Evolutionary conservation across 2,329 filamentous ascomycete species (phyloP), one percentile per base, ranked within the genome.

Genomic region (Fusarium secorum): DNA sequence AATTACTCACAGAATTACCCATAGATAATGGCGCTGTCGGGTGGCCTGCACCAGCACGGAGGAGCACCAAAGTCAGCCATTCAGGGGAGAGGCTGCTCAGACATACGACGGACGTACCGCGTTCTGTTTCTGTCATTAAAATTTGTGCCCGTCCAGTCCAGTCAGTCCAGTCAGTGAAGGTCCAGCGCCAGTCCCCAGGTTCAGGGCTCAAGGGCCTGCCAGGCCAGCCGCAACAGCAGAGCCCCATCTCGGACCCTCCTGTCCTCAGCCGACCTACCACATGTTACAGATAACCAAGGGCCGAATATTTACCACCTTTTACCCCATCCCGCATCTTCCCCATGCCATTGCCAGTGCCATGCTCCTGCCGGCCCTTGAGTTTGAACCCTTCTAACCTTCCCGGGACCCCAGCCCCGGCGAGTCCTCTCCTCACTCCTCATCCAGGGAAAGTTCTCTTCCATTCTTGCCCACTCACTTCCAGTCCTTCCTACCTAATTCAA

Each of bases 211-310:
- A 51, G 48, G 48, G 30, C 30, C 30, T 51, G 30, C 30, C 22
- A 20, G 22, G 17, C 48, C 46, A 56, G 58, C 48, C 53, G 70
- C 62, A 70, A 61, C 58, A 74, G 57, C 51, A 73, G 73, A 75
- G 73, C 73, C 73, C 73, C 73, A 75, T 75, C 73, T 17, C 48
- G 60, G 55, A 51, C 60, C 55, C 73, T 72, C 73, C 64, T 75
- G 73, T 62, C 30, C 44, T 66, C 55, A 49, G 36, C 45, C 64
- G 56, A 65, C 69, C 68, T 71, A 72, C 69, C 69, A 70, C 68
- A 71, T 71, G 69, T 72, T 69, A 69, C 69, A 72, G 64, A 71
- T 71, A 59, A 35, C 32, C 64, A 62, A 72, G 64, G 69, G 64
- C 69, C 69, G 68, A 71, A 62, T 66, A 69, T 71, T 67, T 64